Evolutionary conservation across 2,329 filamentous ascomycete genomes (phyloP).

Genomic region (Dothidotthia symphoricarpi): DNA sequence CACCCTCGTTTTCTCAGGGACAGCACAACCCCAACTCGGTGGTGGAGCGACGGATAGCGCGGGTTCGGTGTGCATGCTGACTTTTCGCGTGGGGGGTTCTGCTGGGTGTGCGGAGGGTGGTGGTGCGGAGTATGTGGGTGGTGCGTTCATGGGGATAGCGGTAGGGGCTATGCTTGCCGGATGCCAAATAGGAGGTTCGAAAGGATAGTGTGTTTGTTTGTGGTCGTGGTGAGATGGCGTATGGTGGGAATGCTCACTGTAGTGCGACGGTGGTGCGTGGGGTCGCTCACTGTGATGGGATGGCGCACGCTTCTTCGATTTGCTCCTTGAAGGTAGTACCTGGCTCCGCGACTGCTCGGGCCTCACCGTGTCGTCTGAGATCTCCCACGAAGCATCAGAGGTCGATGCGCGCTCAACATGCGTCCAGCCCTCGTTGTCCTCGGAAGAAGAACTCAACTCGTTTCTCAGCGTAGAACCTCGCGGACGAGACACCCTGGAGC

Average conservation of each 20-base stretch:
- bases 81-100: neutral
- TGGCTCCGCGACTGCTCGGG: slow-evolving; percentile 11
- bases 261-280: too few relatives aligned
- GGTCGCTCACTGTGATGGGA: neutral
- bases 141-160: slow-evolving; percentile 7
- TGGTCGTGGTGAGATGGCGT: too few relatives aligned
- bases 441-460: slow-evolving; percentile 3
- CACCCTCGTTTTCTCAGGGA: slow-evolving; percentile 1
- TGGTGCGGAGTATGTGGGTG: neutral
- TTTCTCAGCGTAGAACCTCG: neutral
- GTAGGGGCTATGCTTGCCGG: slow-evolving; percentile 3
- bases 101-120: neutral
- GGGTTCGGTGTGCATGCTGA: neutral
- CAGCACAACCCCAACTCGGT: slow-evolving; percentile 7
- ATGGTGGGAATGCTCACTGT: too few relatives aligned
- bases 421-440: slow-evolving; percentile 9
- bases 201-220: neutral
- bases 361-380: slow-evolving; percentile 13
- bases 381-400: slow-evolving; percentile 7
- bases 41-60: neutral
- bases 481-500: slow-evolving; percentile 3
- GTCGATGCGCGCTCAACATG: slow-evolving; percentile 5
- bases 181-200: neutral
- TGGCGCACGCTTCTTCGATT: neutral
- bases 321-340: neutral